These are phyloP conservation scores for Coniochaeta sp. DNA, from an alignment of 2,329 filamentous ascomycete species.

Conservation along the genomic window DNA sequence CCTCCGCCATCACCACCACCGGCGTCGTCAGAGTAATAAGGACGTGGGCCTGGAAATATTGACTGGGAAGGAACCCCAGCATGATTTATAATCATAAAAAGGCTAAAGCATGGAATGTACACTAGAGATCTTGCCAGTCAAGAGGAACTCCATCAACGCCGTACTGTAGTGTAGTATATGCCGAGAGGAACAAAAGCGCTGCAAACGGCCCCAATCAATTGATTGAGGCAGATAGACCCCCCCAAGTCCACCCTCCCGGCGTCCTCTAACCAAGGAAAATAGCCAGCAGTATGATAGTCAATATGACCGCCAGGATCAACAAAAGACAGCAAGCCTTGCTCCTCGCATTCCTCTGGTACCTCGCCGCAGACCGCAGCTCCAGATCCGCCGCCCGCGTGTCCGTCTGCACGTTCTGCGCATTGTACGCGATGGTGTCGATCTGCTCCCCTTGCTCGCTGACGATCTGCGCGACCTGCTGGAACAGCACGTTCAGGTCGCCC, in stretches of 20 bases:
- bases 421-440: conserved; percentile 79
- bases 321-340: conserved; percentile 92
- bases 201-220: conserved; percentile 7
- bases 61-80: background rate
- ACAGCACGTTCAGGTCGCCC: conserved; percentile 90
- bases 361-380: conserved; percentile 76
- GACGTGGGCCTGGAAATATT: background rate
- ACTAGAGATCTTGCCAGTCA: background rate
- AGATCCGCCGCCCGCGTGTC: conserved; percentile 80
- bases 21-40: background rate
- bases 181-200: background rate
- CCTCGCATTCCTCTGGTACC: conserved; percentile 91
- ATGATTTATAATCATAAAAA: background rate
- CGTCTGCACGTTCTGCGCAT: conserved; percentile 74
- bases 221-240: background rate
- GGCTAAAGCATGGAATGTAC: conserved; percentile 2
- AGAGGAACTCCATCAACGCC: conserved; percentile 9
- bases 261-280: conserved; percentile 61
- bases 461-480: conserved; percentile 96
- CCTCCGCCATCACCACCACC: background rate
- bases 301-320: conserved; percentile 78
- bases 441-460: conserved; percentile 88
- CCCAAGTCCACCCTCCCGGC: background rate
- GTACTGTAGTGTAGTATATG: conserved; percentile 7
- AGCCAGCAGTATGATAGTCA: conserved; percentile 84